These are phyloP conservation scores for Cercospora brassicicola DNA, from an alignment of 2,329 filamentous ascomycete genomes.

Conservation along the genomic window DNA sequence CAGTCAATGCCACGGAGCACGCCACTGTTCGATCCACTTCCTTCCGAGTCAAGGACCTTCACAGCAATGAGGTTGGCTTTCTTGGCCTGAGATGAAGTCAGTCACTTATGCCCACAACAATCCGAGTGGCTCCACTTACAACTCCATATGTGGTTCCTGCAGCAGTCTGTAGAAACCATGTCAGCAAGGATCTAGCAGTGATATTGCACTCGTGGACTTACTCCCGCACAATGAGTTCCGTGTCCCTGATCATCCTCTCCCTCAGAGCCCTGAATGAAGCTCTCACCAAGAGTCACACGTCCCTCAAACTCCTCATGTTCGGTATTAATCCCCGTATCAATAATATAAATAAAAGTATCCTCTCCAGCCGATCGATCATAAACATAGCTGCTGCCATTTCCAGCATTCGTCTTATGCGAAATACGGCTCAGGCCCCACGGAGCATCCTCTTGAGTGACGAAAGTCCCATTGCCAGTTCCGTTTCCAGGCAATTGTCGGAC, in stretches of 20 bases:
- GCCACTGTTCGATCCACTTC: slow-evolving; percentile 47
- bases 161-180: slow-evolving; percentile 54
- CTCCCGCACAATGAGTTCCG: slow-evolving; percentile 76
- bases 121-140: slow-evolving; percentile 27
- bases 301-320: slow-evolving; percentile 40
- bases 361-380: slow-evolving; percentile 24
- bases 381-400: slow-evolving; percentile 28
- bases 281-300: slow-evolving; percentile 33
- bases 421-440: slow-evolving; percentile 30
- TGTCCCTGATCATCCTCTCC: slow-evolving; percentile 58
- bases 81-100: slow-evolving; percentile 34
- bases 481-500: slow-evolving; percentile 4
- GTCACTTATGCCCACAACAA: not conserved
- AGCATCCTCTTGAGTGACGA: slow-evolving; percentile 19
- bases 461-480: slow-evolving; percentile 13
- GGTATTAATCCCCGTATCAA: slow-evolving; percentile 31
- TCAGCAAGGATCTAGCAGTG: not conserved
- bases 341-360: slow-evolving; percentile 32
- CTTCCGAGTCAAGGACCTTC: slow-evolving; percentile 50
- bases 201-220: not conserved
- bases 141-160: slow-evolving; percentile 64
- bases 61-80: slow-evolving; percentile 51
- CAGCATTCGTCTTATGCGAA: slow-evolving; percentile 25
- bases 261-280: slow-evolving; percentile 36
- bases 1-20: slow-evolving; percentile 52